A percentile compares a stretch with the other conserved stretches of the same genome.
phyloP scores from a whole-genome alignment of 2,329 filamentous ascomycete genomes.

The Aspergillus sp. region DNA sequence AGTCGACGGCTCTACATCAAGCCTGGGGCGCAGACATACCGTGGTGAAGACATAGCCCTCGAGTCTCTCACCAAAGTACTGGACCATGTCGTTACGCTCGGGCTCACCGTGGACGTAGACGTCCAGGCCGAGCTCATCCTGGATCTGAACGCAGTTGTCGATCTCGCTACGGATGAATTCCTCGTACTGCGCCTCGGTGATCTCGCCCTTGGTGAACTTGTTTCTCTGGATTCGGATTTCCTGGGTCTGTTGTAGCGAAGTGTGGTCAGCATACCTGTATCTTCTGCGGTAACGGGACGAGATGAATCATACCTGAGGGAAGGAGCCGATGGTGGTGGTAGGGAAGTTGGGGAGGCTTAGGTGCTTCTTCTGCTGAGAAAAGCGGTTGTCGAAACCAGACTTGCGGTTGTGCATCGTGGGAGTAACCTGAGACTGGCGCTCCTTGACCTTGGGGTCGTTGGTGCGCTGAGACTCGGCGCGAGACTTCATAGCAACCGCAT shows the following conservation, averaged over 20 bases:
- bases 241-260: no score
- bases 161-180: conserved; percentile 99
- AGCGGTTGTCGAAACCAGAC: conserved; percentile 76
- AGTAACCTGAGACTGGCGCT: conserved; percentile 82
- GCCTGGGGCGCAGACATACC: no score
- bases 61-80: conserved; percentile 98
- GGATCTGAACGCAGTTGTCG: conserved; percentile 84
- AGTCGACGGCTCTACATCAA: no score
- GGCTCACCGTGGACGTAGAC: conserved; percentile 98
- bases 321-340: conserved; percentile 97
- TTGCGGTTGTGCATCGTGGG: conserved; percentile 83
- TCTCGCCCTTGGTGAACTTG: conserved; percentile 98
- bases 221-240: conserved; percentile 94
- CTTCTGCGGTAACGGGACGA: no score
- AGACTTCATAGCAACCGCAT: conserved; percentile 85
- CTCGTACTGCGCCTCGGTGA: conserved; percentile 85
- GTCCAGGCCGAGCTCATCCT: conserved; percentile 95
- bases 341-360: conserved; percentile 95
- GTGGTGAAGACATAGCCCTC: conserved; percentile 98
- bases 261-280: no score
- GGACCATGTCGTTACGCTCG: conserved; percentile 99
- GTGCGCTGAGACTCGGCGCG: conserved; percentile 88
- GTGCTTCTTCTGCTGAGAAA: conserved; percentile 79
- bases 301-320: no score
- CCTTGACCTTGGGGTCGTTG: conserved; percentile 96